These are phyloP conservation scores for Lichtheimia hyalospora DNA, from an alignment of 371 early-diverging fungal genomes.

Conservation along the genomic window DNA sequence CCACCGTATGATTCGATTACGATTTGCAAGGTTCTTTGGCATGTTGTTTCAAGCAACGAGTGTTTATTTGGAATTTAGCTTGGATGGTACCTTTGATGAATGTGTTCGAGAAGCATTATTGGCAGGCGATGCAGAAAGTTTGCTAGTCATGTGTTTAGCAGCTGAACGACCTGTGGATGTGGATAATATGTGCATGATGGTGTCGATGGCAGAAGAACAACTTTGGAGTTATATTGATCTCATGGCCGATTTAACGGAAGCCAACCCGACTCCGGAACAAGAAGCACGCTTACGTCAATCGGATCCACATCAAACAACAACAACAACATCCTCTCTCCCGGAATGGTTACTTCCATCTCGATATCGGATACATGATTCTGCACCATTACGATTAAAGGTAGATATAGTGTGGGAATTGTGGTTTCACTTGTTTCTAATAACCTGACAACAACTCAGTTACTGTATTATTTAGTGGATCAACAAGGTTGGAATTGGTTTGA, in stretches of 20 bases:
- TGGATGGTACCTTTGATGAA: conserved; percentile 52
- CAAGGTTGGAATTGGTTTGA: not conserved
- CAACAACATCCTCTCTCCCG: conserved; percentile 15
- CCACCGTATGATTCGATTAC: conserved; percentile 6
- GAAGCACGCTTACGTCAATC: conserved; percentile 16
- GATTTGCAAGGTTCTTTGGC: conserved; percentile 49
- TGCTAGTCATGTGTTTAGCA: conserved; percentile 38
- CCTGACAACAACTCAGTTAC: not conserved
- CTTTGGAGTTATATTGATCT: conserved; percentile 38
- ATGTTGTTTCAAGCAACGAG: conserved; percentile 42
- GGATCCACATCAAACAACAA: conserved; percentile 10
- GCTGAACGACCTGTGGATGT: conserved; percentile 41
- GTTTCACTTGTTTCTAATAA: not conserved
- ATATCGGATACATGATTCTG: conserved; percentile 34
- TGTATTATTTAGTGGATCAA: not conserved
- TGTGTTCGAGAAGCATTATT: conserved; percentile 46
- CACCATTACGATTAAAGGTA: conserved; percentile 40
- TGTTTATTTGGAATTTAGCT: conserved; percentile 43
- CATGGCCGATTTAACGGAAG: conserved; percentile 29
- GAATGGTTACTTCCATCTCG: conserved; percentile 50
- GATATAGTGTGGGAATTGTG: not conserved
- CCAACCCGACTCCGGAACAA: conserved; percentile 39
- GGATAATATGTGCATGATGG: conserved; percentile 44
- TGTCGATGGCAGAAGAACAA: conserved; percentile 42
- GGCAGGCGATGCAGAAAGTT: conserved; percentile 38